A percentile compares a stretch with the other conserved stretches of the same genome.
Conservation (phyloP, 2,329 filamentous ascomycete species). For the Alternaria alternata region DNA sequence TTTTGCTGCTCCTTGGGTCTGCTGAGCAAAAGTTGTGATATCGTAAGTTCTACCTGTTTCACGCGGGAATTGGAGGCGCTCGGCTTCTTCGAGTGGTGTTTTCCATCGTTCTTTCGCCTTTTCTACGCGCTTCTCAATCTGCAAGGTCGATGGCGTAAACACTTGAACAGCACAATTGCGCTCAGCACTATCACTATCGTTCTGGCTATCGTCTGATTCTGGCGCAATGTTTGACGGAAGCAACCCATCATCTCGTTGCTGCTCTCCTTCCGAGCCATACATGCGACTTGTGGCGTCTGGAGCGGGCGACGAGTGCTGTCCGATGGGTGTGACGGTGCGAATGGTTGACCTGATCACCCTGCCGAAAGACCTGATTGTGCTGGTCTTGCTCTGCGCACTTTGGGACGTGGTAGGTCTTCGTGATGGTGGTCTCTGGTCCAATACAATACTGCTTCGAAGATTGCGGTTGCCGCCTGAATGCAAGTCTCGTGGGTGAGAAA, state of each 20-base stretch:
- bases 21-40: slow-evolving; percentile 16
- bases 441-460: slow-evolving; percentile 9
- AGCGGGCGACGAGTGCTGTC: slow-evolving; percentile 18
- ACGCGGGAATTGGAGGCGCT: slow-evolving; percentile 39
- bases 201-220: slow-evolving; percentile 3
- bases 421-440: slow-evolving; percentile 20
- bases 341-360: slow-evolving; percentile 48
- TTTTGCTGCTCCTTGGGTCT: background rate
- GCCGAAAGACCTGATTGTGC: slow-evolving; percentile 39
- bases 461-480: slow-evolving; percentile 26
- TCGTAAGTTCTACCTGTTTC: slow-evolving; percentile 35
- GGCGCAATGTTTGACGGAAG: slow-evolving; percentile 14
- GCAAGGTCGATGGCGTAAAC: slow-evolving; percentile 47
- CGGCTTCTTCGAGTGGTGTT: slow-evolving; percentile 47
- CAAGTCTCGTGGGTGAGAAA: slow-evolving; percentile 14
- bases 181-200: background rate
- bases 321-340: slow-evolving; percentile 47
- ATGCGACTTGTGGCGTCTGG: slow-evolving; percentile 16
- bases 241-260: slow-evolving; percentile 10
- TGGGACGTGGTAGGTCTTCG: slow-evolving; percentile 20
- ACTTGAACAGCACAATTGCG: slow-evolving; percentile 5
- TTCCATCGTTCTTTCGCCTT: slow-evolving; percentile 55
- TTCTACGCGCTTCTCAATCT: slow-evolving; percentile 50
- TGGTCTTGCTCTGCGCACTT: slow-evolving; percentile 32
- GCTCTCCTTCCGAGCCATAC: slow-evolving; percentile 15